Evolutionary conservation across 2,329 filamentous ascomycete species (phyloP).

Genomic region (Purpureocillium lavendulum): DNA sequence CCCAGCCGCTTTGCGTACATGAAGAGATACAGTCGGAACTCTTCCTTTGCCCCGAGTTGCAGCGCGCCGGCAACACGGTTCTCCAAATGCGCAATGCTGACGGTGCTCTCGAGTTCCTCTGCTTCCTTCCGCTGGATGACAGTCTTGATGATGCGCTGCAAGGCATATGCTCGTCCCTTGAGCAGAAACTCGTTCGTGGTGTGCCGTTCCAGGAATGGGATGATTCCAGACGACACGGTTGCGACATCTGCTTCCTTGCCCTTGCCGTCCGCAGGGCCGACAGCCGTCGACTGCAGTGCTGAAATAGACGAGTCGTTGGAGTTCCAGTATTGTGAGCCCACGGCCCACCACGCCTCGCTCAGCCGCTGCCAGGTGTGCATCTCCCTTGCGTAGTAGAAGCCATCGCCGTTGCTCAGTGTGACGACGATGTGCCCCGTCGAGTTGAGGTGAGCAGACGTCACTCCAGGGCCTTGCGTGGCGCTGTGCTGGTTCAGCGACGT

Average conservation of each 20-base stretch:
- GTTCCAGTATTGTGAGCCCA: slow-evolving; percentile 98
- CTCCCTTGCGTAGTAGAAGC: slow-evolving; percentile 76
- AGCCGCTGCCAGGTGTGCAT: slow-evolving; percentile 92
- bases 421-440: slow-evolving; percentile 78
- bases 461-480: slow-evolving; percentile 68
- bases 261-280: slow-evolving; percentile 42
- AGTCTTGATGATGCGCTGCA: slow-evolving; percentile 86
- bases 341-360: slow-evolving; percentile 97
- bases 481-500: slow-evolving; percentile 69
- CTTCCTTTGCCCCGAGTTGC: slow-evolving; percentile 76
- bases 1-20: slow-evolving; percentile 98
- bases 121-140: slow-evolving; percentile 84
- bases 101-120: slow-evolving; percentile 81
- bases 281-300: slow-evolving; percentile 64
- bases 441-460: slow-evolving; percentile 88
- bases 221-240: slow-evolving; percentile 78
- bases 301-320: slow-evolving; percentile 86
- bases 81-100: slow-evolving; percentile 91
- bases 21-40: slow-evolving; percentile 89
- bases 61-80: slow-evolving; percentile 87
- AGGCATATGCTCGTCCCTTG: slow-evolving; percentile 82
- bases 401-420: slow-evolving; percentile 91
- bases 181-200: slow-evolving; percentile 89
- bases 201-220: slow-evolving; percentile 86
- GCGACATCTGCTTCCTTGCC: slow-evolving; percentile 38